Conservation (phyloP, 495 filamentous ascomycete species). For the Tuber brumale region DNA sequence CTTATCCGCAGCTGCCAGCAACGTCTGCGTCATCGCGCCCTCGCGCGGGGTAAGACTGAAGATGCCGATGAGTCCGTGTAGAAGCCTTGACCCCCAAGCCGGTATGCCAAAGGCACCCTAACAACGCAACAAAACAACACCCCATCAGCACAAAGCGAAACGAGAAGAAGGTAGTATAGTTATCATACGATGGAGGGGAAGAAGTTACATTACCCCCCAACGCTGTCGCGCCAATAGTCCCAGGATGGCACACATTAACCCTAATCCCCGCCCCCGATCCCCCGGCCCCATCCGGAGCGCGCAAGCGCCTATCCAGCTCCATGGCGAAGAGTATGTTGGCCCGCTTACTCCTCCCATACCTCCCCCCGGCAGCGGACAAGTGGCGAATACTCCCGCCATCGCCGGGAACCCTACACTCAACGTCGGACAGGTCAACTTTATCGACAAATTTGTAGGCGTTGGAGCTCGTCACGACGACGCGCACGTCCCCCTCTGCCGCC, state of each 20-base stretch:
- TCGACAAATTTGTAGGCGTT: slow-evolving; percentile 24
- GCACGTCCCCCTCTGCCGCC: slow-evolving; percentile 9
- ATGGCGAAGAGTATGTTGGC: slow-evolving; percentile 48
- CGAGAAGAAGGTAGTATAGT: slow-evolving; percentile 9
- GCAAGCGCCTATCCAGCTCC: slow-evolving; percentile 44
- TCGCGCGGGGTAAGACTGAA: slow-evolving; percentile 14
- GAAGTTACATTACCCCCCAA: slow-evolving; percentile 22
- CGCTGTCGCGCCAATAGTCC: slow-evolving; percentile 23
- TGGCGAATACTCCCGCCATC: slow-evolving; percentile 17
- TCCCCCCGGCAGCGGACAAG: slow-evolving; percentile 13
- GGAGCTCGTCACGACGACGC: slow-evolving; percentile 28
- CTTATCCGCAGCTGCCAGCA: slow-evolving; percentile 14
- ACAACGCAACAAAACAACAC: slow-evolving; percentile 4
- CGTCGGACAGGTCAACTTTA: slow-evolving; percentile 24
- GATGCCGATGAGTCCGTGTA: slow-evolving; percentile 9
- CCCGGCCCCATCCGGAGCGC: background rate
- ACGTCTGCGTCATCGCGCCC: slow-evolving; percentile 30
- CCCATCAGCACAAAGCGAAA: background rate
- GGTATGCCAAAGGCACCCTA: slow-evolving; percentile 17
- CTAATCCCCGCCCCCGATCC: slow-evolving; percentile 19
- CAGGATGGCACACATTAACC: slow-evolving; percentile 32
- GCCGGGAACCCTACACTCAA: slow-evolving; percentile 5
- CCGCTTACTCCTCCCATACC: slow-evolving; percentile 49
- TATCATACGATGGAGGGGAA: background rate
- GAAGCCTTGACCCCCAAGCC: background rate